Base-by-base conservation (phyloP, 163 green algal genomes). In the Scenedesmus sp. region DNA sequence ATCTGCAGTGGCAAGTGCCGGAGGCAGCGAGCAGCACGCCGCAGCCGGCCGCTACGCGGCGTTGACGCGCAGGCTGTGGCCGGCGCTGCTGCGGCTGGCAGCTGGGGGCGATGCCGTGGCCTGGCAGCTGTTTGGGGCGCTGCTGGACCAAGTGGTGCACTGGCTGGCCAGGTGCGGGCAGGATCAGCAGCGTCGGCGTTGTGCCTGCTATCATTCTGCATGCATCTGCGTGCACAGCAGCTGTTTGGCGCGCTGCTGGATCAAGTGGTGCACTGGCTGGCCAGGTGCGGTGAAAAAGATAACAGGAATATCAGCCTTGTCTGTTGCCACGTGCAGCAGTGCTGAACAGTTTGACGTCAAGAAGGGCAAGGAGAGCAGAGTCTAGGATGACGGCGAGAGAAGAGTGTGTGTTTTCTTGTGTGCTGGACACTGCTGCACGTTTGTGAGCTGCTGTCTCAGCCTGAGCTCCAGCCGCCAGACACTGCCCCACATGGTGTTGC, bases 71-170 rank as follows among this genome's bases (percentile, higher is more conserved):
- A 59, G 74, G 10, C 55, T 91, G 70, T 91, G 87, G 87, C 87
- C 87, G 16, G 87, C 55, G 18, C 87, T 91, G 70, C 70, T 91
- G 73, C 76, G 73, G 10, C 15, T 91, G 26, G 64, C 87, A 26
- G 73, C 67, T 60, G 73, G 60, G 15, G 52, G 54, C 9, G 87
- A 91, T 57, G 20, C 87, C 3, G 87, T 91, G 10, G 87, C 73
- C 1, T 73, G 46, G 87, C 87, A 91, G 73, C 56, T 86, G 55
- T 91, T 91, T 76, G 87, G 52, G 0, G 52, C 87, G 15, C 55
- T 86, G 66, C 16, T 91, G 55, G 87, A 86, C 7, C 87, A 91
- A 23, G 86, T 86, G 7, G 87, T 91, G 73, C 87, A 73, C 66
- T 91, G 87, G 87, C 56, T 91, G 9, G 87, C 54, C 1, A 70